Conservation (phyloP, 306 rosid genomes). For the Ochetophila trinervis region DNA sequence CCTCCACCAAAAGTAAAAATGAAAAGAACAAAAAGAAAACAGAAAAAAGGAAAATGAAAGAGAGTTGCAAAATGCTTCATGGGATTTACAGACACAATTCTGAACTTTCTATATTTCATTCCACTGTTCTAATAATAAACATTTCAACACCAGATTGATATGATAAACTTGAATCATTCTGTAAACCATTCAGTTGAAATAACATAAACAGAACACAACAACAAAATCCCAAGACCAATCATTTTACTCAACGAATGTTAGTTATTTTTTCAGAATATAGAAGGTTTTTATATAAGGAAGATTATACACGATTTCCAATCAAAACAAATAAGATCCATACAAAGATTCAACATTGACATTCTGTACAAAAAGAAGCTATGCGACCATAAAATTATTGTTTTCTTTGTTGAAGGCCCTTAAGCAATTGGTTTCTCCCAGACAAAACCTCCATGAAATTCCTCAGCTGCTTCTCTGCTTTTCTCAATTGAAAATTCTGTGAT, state of each 20-base stretch:
- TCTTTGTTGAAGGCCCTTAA: slow-evolving; percentile 34
- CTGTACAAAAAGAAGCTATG: neutral
- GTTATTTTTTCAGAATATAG: too few species aligned
- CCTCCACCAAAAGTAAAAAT: too few species aligned
- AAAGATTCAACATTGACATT: neutral
- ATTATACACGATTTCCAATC: neutral
- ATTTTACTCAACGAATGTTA: too few species aligned
- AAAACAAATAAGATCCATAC: neutral
- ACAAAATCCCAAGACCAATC: too few species aligned
- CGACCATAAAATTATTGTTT: slow-evolving; percentile 13
- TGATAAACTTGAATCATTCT: too few species aligned
- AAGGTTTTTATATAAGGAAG: neutral
- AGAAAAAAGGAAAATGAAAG: too few species aligned
- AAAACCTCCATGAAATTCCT: slow-evolving; percentile 49
- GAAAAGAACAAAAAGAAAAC: too few species aligned
- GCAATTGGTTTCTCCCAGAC: slow-evolving; percentile 53
- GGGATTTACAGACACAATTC: neutral
- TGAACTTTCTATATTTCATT: neutral
- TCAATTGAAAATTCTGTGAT: slow-evolving; percentile 34
- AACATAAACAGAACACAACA: too few species aligned
- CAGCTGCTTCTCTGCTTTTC: slow-evolving; percentile 44
- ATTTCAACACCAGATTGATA: too few species aligned
- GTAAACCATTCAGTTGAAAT: too few species aligned
- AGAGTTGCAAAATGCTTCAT: neutral
- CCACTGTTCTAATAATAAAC: too few species aligned